Evolutionary conservation across 129 eudicot genomes (phyloP), one percentile per base, ranked within the genome.

Genomic region (Ambrosia trifida): DNA sequence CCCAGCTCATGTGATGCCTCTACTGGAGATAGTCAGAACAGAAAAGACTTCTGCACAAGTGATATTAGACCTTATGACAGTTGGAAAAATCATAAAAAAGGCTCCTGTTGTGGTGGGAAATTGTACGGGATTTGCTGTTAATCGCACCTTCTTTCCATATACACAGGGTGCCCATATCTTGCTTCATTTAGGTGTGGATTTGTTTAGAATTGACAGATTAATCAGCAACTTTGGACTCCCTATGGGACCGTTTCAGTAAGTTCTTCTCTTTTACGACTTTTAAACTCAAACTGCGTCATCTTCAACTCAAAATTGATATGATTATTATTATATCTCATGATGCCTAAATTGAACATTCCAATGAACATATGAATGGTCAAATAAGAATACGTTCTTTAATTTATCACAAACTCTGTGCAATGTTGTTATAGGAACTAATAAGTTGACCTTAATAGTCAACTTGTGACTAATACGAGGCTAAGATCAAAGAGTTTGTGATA

Each of bases 191-290:
- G 99, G 99, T 24, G 97, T 94, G 8, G 99, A 94, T 70, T 67
- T 88, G 14, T 87, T 89, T 82, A 87, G 99, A 81, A 81, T 94
- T 10, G 99, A 94, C 74, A 80, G 83, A 52, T 76, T 87, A 64
- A 94, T 94, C 76, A 79, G 74, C 78, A 76, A 82, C 60, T 94
- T 94, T 76, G 99, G 99, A 60, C 82, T 94, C 60, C 99, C 99
- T n/a, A 81, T 94, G 86, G 99, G 99, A 8, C 99, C 99, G 9
- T 85, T 94, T 82, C 99, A 94, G 99, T 94, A 89, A 87, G 76
- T 51, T 77, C 79, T 64, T 76, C 73, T 5, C 11, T 7, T 40
- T 40, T 0, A 7, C 44, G 11, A 7, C 44, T 40, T 59, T 81
- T 62, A 41, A 56, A 33, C 45, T 61, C 64, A 50, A 41, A 16